Evolutionary conservation across 345 rosid species (phyloP).

Genomic region (Rhodomyrtus tomentosa): DNA sequence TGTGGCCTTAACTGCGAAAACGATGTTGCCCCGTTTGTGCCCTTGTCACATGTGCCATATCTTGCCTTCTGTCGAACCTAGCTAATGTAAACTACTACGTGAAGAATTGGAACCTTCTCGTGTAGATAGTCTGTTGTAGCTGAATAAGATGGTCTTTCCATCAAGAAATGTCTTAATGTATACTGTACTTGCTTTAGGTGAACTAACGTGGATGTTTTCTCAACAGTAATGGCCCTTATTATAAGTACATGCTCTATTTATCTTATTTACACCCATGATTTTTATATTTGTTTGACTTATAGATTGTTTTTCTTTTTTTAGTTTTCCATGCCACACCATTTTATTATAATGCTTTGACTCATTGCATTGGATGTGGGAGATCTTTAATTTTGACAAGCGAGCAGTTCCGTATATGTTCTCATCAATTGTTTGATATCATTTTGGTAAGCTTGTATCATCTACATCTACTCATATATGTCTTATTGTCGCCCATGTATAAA

Average conservation of each 20-base stretch:
- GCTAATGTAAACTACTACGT: neutral
- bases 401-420: neutral
- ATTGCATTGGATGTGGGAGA: neutral
- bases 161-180: neutral
- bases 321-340: neutral
- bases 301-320: neutral
- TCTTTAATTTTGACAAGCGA: neutral
- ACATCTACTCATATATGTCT: neutral
- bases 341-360: neutral
- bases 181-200: neutral
- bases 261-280: neutral
- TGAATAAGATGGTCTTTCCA: neutral
- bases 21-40: neutral
- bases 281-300: neutral
- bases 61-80: neutral
- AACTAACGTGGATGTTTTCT: neutral
- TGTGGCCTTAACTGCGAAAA: neutral
- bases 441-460: neutral
- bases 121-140: neutral
- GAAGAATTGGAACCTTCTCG: neutral
- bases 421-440: neutral
- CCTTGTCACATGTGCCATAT: neutral
- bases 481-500: neutral
- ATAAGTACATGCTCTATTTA: neutral
- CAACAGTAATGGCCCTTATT: neutral